Conservation (phyloP, 495 filamentous ascomycete genomes). For the Trichoderma virens region DNA sequence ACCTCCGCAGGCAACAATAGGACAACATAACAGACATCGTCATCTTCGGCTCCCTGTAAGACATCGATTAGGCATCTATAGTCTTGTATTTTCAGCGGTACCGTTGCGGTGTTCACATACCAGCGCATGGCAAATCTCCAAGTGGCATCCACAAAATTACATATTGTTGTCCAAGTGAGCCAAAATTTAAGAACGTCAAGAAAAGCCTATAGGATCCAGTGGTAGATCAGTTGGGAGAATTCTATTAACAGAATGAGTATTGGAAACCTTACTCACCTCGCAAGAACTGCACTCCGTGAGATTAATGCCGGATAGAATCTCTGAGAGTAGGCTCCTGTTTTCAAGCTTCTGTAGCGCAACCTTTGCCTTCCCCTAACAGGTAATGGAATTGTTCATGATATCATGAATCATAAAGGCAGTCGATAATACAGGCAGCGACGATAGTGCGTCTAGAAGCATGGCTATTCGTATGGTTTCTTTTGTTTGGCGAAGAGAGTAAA, state of each 20-base stretch:
- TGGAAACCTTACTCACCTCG: background rate
- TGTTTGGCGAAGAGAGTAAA: background rate
- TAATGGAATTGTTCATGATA: background rate
- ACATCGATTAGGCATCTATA: background rate
- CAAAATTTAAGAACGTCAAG: background rate
- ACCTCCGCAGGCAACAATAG: background rate
- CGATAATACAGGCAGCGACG: background rate
- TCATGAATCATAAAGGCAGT: background rate
- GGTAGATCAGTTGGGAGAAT: background rate
- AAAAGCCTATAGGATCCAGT: background rate
- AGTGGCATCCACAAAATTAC: background rate
- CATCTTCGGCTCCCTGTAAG: background rate
- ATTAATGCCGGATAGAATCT: background rate
- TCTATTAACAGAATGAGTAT: background rate
- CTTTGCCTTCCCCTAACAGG: background rate
- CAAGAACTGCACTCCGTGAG: background rate
- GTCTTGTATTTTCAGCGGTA: background rate
- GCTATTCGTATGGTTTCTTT: background rate
- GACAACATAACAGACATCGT: background rate
- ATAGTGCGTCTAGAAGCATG: background rate
- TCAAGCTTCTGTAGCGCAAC: background rate
- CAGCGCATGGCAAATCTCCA: background rate
- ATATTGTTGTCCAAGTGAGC: background rate
- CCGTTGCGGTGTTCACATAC: background rate
- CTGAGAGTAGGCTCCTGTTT: background rate